Evolutionary conservation across 1,284 basidiomycete genomes (phyloP).

Genomic region (Stereum hirsutum): DNA sequence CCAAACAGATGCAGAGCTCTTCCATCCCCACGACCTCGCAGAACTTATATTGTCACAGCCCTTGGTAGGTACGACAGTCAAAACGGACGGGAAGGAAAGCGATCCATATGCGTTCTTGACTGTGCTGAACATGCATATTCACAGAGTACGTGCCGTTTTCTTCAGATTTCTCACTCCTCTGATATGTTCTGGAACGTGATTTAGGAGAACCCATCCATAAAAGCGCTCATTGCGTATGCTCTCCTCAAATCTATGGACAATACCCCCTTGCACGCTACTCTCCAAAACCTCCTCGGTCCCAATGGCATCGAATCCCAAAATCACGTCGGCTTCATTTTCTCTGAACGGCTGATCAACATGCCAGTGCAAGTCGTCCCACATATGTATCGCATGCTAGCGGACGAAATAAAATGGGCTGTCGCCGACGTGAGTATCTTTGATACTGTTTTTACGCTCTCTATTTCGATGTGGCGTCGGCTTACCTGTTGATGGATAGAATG

Average conservation of each 20-base stretch:
- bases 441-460: neutral
- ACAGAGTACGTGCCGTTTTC: constrained; percentile 41
- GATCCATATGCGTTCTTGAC: constrained; percentile 85
- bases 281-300: constrained; percentile 44
- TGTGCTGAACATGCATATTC: constrained; percentile 72
- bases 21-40: constrained; percentile 66
- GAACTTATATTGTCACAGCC: constrained; percentile 72
- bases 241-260: constrained; percentile 29
- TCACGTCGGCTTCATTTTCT: constrained; percentile 75
- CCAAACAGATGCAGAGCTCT: constrained; percentile 66
- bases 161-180: neutral
- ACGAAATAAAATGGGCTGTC: constrained; percentile 68
- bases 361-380: constrained; percentile 85
- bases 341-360: constrained; percentile 87
- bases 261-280: constrained; percentile 36
- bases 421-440: constrained; percentile 39
- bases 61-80: constrained; percentile 82
- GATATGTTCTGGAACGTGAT: neutral
- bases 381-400: constrained; percentile 80
- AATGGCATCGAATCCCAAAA: constrained; percentile 22
- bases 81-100: constrained; percentile 83
- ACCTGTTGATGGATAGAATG: constrained; percentile 33
- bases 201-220: constrained; percentile 66
- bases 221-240: constrained; percentile 61
- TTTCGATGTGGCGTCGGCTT: neutral